phyloP scores from a whole-genome alignment of 768 basidiomycete species.

The Fistulinella prunicolor region DNA sequence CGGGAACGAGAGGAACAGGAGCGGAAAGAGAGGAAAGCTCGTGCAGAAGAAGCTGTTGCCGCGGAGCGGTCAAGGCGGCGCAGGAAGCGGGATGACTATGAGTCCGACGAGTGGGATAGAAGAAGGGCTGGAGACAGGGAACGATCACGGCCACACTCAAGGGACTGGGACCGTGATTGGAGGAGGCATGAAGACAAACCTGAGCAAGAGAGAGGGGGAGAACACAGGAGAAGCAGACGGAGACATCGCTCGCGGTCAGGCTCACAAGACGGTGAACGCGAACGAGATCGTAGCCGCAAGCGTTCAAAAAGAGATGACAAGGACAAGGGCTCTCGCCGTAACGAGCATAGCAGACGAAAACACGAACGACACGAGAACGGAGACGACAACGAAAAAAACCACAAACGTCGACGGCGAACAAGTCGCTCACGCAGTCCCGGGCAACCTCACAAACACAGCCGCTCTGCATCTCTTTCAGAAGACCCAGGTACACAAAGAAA shows the following conservation, averaged over 20 bases:
- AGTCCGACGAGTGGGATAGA: slow-evolving; percentile 31
- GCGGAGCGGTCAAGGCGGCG: slow-evolving; percentile 55
- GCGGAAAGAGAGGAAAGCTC: slow-evolving; percentile 53
- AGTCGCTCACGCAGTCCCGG: slow-evolving; percentile 18
- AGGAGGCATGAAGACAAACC: slow-evolving; percentile 39
- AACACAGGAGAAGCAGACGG: slow-evolving; percentile 19
- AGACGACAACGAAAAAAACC: slow-evolving; percentile 14
- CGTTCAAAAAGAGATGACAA: slow-evolving; percentile 12
- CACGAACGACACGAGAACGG: slow-evolving; percentile 25
- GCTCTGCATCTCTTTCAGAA: slow-evolving; percentile 16
- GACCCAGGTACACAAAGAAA: slow-evolving; percentile 4
- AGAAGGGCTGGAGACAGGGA: slow-evolving; percentile 43
- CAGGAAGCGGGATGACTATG: slow-evolving; percentile 29
- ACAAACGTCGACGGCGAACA: slow-evolving; percentile 20
- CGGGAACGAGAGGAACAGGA: slow-evolving; percentile 64
- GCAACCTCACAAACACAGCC: slow-evolving; percentile 14
- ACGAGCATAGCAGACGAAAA: slow-evolving; percentile 22
- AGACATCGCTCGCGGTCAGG: slow-evolving; percentile 31
- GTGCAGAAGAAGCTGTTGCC: slow-evolving; percentile 74
- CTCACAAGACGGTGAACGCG: slow-evolving; percentile 20
- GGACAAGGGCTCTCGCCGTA: slow-evolving; percentile 9
- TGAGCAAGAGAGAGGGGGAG: slow-evolving; percentile 16
- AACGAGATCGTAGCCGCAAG: slow-evolving; percentile 21
- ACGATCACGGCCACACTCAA: slow-evolving; percentile 41
- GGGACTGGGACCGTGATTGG: slow-evolving; percentile 41